These are phyloP conservation scores for Cryphonectria carpinicola DNA, from an alignment of 2,329 filamentous ascomycete genomes.

Conservation along the genomic window DNA sequence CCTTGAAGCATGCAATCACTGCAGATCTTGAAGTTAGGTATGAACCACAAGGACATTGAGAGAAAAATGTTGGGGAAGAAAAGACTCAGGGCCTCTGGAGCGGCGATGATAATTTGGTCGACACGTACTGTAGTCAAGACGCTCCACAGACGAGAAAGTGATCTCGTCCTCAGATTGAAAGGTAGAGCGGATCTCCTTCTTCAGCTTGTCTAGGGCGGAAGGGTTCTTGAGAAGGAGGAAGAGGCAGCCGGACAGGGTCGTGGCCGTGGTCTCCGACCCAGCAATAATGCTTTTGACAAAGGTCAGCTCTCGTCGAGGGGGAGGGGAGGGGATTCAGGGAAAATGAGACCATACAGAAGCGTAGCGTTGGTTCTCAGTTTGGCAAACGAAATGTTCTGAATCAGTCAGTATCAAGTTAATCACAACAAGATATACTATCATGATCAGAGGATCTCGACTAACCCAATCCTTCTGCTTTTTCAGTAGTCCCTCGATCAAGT, in stretches of 20 bases:
- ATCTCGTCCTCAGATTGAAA: slow-evolving; percentile 44
- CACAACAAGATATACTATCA: not conserved
- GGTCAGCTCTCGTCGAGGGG: not conserved
- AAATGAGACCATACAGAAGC: slow-evolving; percentile 8
- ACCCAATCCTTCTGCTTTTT: slow-evolving; percentile 31
- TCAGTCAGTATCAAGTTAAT: not conserved
- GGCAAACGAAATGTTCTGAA: slow-evolving; percentile 30
- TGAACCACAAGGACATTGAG: not conserved
- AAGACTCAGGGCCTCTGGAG: not conserved
- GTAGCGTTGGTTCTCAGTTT: slow-evolving; percentile 21
- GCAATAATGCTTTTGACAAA: slow-evolving; percentile 33
- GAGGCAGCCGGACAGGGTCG: slow-evolving; percentile 35
- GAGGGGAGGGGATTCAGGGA: too few relatives aligned
- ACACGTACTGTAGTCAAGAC: slow-evolving; percentile 45
- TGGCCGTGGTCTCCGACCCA: slow-evolving; percentile 42
- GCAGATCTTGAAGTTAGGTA: slow-evolving; percentile 5
- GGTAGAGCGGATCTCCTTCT: slow-evolving; percentile 42
- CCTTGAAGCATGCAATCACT: slow-evolving; percentile 42
- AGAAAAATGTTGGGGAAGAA: too few relatives aligned
- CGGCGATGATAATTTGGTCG: slow-evolving; percentile 38
- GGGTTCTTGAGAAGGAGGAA: slow-evolving; percentile 40
- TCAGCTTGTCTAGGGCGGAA: slow-evolving; percentile 36
- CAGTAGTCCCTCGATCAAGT: slow-evolving; percentile 36
- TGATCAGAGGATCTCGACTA: not conserved
- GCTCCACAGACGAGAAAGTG: slow-evolving; percentile 36